Evolutionary conservation across 805 yeast species (phyloP).

Genomic region (Kluyveromyces siamensis): DNA sequence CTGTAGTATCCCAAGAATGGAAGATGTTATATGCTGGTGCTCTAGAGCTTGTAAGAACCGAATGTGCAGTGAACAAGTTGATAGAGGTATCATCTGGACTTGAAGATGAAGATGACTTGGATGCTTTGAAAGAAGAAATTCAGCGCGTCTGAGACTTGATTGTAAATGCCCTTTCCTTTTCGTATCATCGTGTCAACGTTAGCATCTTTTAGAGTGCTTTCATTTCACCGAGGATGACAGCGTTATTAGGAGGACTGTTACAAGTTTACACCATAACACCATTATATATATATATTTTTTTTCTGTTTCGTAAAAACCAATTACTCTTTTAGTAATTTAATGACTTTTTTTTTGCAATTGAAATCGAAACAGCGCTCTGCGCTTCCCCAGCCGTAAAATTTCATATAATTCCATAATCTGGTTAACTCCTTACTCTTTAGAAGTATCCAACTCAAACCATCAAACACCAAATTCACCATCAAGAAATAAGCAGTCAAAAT

Average conservation of each 20-base stretch:
- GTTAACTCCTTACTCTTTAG: too few species aligned
- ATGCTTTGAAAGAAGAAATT: conserved; percentile 31
- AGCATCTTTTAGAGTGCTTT: background rate
- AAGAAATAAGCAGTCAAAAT: conserved; percentile 50
- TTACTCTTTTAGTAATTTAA: background rate
- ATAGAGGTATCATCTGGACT: conserved; percentile 28
- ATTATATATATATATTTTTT: too few species aligned
- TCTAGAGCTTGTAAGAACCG: conserved; percentile 65
- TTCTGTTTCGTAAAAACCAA: background rate
- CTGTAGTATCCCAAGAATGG: conserved; percentile 63
- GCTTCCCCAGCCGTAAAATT: background rate
- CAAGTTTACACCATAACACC: background rate
- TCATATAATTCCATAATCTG: too few species aligned
- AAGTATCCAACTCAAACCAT: background rate
- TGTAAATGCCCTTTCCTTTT: conserved; percentile 7
- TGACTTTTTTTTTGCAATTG: too few species aligned
- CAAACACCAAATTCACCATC: background rate
- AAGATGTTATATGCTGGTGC: conserved; percentile 92
- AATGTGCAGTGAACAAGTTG: conserved; percentile 58
- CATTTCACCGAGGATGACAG: background rate
- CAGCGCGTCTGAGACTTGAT: conserved; percentile 11
- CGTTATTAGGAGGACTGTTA: background rate
- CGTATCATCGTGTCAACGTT: background rate
- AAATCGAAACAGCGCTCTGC: background rate
- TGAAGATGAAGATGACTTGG: conserved; percentile 26